phyloP scores from a whole-genome alignment of 495 filamentous ascomycete species.

The Venustampulla echinocandica region DNA sequence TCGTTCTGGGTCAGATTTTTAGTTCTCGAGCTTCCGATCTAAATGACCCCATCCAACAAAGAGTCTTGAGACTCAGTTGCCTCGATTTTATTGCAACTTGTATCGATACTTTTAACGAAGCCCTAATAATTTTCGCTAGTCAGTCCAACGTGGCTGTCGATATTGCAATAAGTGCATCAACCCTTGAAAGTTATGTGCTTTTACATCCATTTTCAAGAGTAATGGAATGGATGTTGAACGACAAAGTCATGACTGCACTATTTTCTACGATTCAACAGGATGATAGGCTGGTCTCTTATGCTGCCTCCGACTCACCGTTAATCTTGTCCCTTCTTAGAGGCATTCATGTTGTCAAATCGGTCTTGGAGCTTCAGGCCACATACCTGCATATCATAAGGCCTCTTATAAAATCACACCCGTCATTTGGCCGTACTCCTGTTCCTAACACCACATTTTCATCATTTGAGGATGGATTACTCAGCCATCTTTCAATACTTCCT shows the following conservation, averaged over 20 bases:
- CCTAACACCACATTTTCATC: slow-evolving; percentile 67
- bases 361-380: slow-evolving; percentile 80
- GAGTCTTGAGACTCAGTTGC: slow-evolving; percentile 64
- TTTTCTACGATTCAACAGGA: slow-evolving; percentile 71
- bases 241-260: slow-evolving; percentile 70
- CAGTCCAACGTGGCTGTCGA: slow-evolving; percentile 65
- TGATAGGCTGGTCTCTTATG: slow-evolving; percentile 52
- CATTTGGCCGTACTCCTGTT: slow-evolving; percentile 30
- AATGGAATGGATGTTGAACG: slow-evolving; percentile 97
- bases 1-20: slow-evolving; percentile 68
- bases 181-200: slow-evolving; percentile 64
- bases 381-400: slow-evolving; percentile 82
- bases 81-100: slow-evolving; percentile 69
- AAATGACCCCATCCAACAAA: slow-evolving; percentile 52
- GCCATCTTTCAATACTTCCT: slow-evolving; percentile 64
- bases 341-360: slow-evolving; percentile 69
- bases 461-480: slow-evolving; percentile 87
- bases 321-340: slow-evolving; percentile 63
- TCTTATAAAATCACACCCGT: slow-evolving; percentile 45
- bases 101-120: slow-evolving; percentile 81
- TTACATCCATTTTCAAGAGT: slow-evolving; percentile 87
- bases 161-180: slow-evolving; percentile 56
- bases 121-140: slow-evolving; percentile 74
- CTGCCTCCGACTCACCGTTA: slow-evolving; percentile 62
- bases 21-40: slow-evolving; percentile 50